Base-by-base conservation (phyloP, 768 basidiomycete species). In the Lepiota venenata region DNA sequence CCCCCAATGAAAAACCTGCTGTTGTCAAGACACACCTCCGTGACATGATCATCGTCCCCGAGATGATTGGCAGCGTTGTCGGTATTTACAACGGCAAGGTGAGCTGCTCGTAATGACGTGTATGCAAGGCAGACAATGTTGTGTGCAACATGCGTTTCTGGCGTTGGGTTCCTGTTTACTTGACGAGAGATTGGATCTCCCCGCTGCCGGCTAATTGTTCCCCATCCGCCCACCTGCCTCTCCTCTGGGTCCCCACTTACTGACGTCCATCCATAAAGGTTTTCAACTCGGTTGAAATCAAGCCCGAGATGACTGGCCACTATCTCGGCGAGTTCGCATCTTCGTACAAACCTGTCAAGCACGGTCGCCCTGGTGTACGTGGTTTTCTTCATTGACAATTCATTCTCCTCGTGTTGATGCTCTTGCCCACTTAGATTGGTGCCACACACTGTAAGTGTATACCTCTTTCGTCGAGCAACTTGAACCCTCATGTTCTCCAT, bases 271-370 rank as follows among this genome's bases (percentile, higher is more conserved):
- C 18, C 49, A 42, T 14, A 32, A 52, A 92, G 89, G 85, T 88
- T 58, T 93, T 93, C 81, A 93, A 93, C 80, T 87, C 93, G 40
- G 93, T 98, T 60, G 96, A 98, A 77, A 95, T 98, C 81, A 98
- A 96, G 81, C 95, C 97, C 61, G 97, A 99, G 75, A 99, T 99
- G 97, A 92, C 90, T 59, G 97, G 97, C 56, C 95, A 96, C 85
- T 98, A 99, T 79, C 93, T 98, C 69, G 97, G 82, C 59, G 97
- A 99, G 78, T 92, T 91, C 78, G 91, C 91, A 27, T 91, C 91
- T 79, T 93, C 96, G 57, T 98, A 97, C 88, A 84, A 89, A 70
- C 96, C 96, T 65, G 96, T 99, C 74, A 95, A 95, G 81, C 96
- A 99, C 82, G 96, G 96, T 83, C 93, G 96, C 66, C 95, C 97